These are phyloP conservation scores for Dactylellina cionopaga DNA, from an alignment of 2,329 filamentous ascomycete genomes.

Conservation along the genomic window DNA sequence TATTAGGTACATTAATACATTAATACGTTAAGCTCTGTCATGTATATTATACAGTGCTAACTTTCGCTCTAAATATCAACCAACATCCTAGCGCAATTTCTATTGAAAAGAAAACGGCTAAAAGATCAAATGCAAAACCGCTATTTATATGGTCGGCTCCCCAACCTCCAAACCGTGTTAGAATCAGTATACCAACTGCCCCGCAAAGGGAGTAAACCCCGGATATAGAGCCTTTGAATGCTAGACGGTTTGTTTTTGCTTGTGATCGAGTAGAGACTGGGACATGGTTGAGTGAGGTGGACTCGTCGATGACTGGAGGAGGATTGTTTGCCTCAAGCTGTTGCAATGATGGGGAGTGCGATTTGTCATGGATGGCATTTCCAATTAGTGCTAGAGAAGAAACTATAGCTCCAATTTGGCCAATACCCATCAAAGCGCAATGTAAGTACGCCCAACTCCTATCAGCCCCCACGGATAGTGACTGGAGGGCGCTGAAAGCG, in stretches of 20 bases:
- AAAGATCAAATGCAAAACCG: conserved; percentile 46
- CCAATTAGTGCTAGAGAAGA: conserved; percentile 91
- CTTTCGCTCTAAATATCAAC: conserved; percentile 45
- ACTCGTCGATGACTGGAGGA: conserved; percentile 35
- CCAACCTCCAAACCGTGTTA: conserved; percentile 89
- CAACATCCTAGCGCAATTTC: conserved; percentile 49
- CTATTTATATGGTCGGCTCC: conserved; percentile 54
- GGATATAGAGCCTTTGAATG: conserved; percentile 90
- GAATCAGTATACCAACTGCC: conserved; percentile 84
- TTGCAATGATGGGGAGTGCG: conserved; percentile 8
- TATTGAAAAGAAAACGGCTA: conserved; percentile 50
- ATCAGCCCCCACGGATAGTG: conserved; percentile 69
- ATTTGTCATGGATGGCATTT: conserved; percentile 71
- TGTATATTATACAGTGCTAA: conserved; percentile 28
- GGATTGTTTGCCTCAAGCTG: conserved; percentile 53
- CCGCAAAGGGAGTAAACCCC: conserved; percentile 93
- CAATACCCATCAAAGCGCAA: conserved; percentile 79
- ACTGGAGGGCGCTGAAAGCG: conserved; percentile 77
- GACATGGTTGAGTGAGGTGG: conserved; percentile 2
- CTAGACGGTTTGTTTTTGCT: conserved; percentile 61
- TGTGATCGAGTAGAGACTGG: conserved; percentile 56
- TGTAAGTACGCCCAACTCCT: conserved; percentile 77
- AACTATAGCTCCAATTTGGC: conserved; percentile 95
- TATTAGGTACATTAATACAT: conserved; percentile 2
- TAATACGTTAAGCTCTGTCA: not conserved